Base-by-base conservation (phyloP, 192 early-diverging fungal species). In the Podila minutissima region DNA sequence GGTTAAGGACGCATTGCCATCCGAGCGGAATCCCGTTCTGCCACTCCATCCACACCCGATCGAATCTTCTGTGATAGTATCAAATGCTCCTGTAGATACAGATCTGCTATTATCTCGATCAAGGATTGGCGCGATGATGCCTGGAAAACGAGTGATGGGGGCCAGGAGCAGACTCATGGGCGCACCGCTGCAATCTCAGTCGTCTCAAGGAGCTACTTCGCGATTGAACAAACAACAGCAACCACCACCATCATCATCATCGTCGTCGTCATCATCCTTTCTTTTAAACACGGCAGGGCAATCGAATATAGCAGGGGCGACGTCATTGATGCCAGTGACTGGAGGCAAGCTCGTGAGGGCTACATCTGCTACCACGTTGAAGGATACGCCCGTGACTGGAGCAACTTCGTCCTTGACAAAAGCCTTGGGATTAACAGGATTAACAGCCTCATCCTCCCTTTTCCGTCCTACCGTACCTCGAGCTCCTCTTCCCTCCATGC, bases 401-500 rank as follows among this genome's bases (percentile, higher is more conserved):
- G 53, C 53, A 55, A 26, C n/a, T 55, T 37, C 60, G 24, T 26
- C 57, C 0, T 26, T 28, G 2, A 32, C 59, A 31, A 59, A 22
- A 11, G 4, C 17, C n/a, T 24, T 55, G 24, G n/a, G 53, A 24
- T 22, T 26, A 5, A 55, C 22, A 24, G n/a, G 53, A 24, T 22
- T 26, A 5, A 55, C 53, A 24, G 8, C 33, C 7, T 4, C 59
- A 0, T 37, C 59, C 10, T 59, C 28, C 17, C 33, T 66, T 13
- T 19, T 53, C 10, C 68, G 69, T 19, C 64, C 65, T 37, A 69
- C 69, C 33, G 60, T 58, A n/a, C 65, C 69, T 22, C 48, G 75
- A 17, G 64, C 60, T 15, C 64, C 60, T 3, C 35, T 67, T 5
- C 65, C 69, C 4, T 61, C 65, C 20, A 26, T 26, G 19, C 63